Conservation (phyloP, 495 filamentous ascomycete genomes). For the Xylaria bambusicola region DNA sequence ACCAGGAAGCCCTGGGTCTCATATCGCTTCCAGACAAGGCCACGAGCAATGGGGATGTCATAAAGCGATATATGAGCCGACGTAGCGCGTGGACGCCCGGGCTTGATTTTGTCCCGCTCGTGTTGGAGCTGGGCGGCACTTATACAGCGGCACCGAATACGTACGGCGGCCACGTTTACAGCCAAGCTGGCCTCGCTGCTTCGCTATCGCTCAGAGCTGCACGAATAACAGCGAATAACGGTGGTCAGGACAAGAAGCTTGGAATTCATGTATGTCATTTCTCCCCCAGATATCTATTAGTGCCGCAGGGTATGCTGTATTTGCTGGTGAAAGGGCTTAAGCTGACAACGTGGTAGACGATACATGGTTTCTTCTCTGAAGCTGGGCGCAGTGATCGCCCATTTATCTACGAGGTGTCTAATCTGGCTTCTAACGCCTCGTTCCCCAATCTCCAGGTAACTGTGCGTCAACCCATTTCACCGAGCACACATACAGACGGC, state of each 20-base stretch:
- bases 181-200: slow-evolving; percentile 64
- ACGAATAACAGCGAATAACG: slow-evolving; percentile 36
- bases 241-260: slow-evolving; percentile 32
- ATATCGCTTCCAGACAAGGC: slow-evolving; percentile 32
- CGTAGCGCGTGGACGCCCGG: slow-evolving; percentile 38
- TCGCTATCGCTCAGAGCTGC: slow-evolving; percentile 47
- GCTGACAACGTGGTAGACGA: slow-evolving; percentile 49
- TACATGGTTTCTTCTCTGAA: slow-evolving; percentile 69
- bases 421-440: slow-evolving; percentile 55
- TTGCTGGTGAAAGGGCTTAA: too few species aligned
- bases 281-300: background rate
- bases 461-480: slow-evolving; percentile 47
- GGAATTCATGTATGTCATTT: slow-evolving; percentile 64
- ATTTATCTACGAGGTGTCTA: slow-evolving; percentile 60
- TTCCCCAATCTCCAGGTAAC: slow-evolving; percentile 64
- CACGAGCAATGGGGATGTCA: slow-evolving; percentile 4
- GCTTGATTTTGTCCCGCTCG: slow-evolving; percentile 21
- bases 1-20: slow-evolving; percentile 43
- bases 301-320: background rate
- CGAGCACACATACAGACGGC: slow-evolving; percentile 31
- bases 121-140: background rate
- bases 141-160: slow-evolving; percentile 22
- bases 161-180: slow-evolving; percentile 70
- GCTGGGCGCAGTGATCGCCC: slow-evolving; percentile 54
- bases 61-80: slow-evolving; percentile 42